A percentile compares a stretch with the other conserved stretches of the same genome.
These are phyloP conservation scores for Akanthomyces uredinophilus DNA, from an alignment of 2,329 filamentous ascomycete species.

Conservation along the genomic window DNA sequence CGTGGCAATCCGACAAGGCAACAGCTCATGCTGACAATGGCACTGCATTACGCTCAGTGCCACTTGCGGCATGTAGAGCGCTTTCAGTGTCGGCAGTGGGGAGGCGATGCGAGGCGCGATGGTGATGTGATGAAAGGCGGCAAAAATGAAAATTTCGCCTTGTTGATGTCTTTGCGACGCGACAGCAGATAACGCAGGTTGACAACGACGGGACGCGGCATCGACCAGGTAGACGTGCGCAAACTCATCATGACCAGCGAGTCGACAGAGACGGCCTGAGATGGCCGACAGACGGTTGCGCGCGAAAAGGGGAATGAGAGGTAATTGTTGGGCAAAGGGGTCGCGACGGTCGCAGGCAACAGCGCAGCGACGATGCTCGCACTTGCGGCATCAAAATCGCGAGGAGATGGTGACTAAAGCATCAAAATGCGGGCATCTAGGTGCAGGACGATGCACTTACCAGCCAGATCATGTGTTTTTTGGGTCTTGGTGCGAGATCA, in stretches of 20 bases:
- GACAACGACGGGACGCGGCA: not conserved
- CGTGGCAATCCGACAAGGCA: not conserved
- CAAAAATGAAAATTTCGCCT: not conserved
- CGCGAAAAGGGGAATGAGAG: not conserved
- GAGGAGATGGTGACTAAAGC: slow-evolving; percentile 8
- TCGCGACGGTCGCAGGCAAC: not conserved
- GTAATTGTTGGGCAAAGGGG: slow-evolving; percentile 1
- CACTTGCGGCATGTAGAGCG: not conserved
- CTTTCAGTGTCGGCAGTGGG: not conserved
- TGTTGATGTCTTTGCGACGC: not conserved
- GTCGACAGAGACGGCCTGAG: not conserved
- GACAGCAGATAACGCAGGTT: not conserved
- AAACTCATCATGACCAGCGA: not conserved
- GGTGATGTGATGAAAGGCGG: not conserved
- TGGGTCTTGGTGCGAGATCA: slow-evolving; percentile 32
- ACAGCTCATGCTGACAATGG: not conserved
- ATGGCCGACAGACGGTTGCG: not conserved
- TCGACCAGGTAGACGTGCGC: not conserved
- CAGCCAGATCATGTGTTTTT: slow-evolving; percentile 42
- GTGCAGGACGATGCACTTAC: slow-evolving; percentile 29
- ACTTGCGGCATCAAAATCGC: slow-evolving; percentile 14
- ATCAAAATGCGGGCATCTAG: slow-evolving; percentile 17
- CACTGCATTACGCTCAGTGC: not conserved
- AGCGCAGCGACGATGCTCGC: slow-evolving; percentile 1
- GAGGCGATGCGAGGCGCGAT: slow-evolving; percentile 11